Base-by-base conservation (phyloP, 2,329 filamentous ascomycete genomes). In the Hypoxylon sp. region DNA sequence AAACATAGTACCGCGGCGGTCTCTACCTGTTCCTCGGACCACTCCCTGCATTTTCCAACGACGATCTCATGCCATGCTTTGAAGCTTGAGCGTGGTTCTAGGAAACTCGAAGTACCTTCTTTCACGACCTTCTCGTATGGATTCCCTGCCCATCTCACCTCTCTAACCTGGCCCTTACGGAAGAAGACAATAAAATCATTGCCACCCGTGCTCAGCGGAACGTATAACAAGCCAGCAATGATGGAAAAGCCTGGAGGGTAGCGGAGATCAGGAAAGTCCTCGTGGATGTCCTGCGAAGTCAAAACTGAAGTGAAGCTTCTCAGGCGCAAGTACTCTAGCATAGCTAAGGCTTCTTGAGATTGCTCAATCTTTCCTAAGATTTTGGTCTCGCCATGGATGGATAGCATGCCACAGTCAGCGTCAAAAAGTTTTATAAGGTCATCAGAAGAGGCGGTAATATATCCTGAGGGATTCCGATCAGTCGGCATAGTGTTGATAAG, bases 101-200 rank as follows among this genome's bases (percentile, higher is more conserved):
- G 82, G 71, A 91, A 94, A 0, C 87, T 88, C 35, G 89, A 85
- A 0, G 92, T 94, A 0, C 92, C 92, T 75, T 92, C 86, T 73
- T 90, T 90, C 65, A 94, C 79, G 17, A 86, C 85, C 76, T 95
- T 96, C 66, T 96, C 91, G 74, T 96, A 94, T 0, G 93, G 93
- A 74, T 94, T 97, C 2, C 90, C 94, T 2, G 92, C 94, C 94
- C 91, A 97, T 78, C 91, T 94, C 19, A 92, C 93, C 79, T 93
- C 91, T 75, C 87, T 91, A 29, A 89, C 78, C 74, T 94, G 92
- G 0, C 91, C 90, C 72, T 86, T 91, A n/a, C 94, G 88, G 81
- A 97, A 97, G 77, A 97, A 97, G 0, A 94, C 92, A 47, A 97
- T 97, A 74, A 97, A 97, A 74, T 97, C 94, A 31, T 84, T 84